Evolutionary conservation across 2,329 filamentous ascomycete genomes (phyloP).

Genomic region (Pseudohalonectria lignicola): DNA sequence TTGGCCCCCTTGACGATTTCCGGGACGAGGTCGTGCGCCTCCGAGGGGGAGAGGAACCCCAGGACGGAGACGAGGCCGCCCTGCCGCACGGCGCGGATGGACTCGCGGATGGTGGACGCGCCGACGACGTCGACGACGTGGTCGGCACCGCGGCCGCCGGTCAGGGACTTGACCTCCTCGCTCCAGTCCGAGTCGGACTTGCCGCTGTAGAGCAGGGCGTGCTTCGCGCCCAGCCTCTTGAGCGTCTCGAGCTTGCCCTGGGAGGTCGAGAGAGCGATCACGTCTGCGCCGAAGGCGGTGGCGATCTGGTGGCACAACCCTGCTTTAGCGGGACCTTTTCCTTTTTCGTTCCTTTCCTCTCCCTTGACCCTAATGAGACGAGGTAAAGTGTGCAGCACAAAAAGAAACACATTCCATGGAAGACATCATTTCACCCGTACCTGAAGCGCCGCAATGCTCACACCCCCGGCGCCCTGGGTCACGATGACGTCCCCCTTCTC

Average conservation of each 20-base stretch:
- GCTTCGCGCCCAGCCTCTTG: constrained; percentile 26
- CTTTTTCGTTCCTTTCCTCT: too few species aligned
- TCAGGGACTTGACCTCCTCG: constrained; percentile 28
- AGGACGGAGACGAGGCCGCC: constrained; percentile 34
- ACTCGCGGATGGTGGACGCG: constrained; percentile 28
- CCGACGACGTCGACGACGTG: constrained; percentile 27
- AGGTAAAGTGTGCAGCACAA: too few species aligned
- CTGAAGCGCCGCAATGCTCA: too few species aligned
- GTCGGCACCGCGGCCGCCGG: constrained; percentile 30
- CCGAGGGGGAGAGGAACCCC: constrained; percentile 29
- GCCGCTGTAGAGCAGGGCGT: constrained; percentile 40
- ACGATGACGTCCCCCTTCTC: too few species aligned
- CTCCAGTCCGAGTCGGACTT: constrained; percentile 31
- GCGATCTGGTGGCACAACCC: too few species aligned
- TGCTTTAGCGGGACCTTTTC: too few species aligned
- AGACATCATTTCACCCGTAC: too few species aligned
- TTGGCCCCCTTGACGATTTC: too few species aligned
- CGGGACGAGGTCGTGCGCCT: too few species aligned
- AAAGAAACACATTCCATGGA: too few species aligned
- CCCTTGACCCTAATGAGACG: too few species aligned
- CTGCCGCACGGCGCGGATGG: constrained; percentile 27
- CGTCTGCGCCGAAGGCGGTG: constrained; percentile 30
- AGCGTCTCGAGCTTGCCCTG: constrained; percentile 31
- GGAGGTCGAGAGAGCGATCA: constrained; percentile 38
- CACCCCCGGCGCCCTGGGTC: too few species aligned